Percentiles rank a stretch among this genome's conserved stretches.
phyloP scores from a whole-genome alignment of 495 filamentous ascomycete species.

The Annulohypoxylon moriforme region DNA sequence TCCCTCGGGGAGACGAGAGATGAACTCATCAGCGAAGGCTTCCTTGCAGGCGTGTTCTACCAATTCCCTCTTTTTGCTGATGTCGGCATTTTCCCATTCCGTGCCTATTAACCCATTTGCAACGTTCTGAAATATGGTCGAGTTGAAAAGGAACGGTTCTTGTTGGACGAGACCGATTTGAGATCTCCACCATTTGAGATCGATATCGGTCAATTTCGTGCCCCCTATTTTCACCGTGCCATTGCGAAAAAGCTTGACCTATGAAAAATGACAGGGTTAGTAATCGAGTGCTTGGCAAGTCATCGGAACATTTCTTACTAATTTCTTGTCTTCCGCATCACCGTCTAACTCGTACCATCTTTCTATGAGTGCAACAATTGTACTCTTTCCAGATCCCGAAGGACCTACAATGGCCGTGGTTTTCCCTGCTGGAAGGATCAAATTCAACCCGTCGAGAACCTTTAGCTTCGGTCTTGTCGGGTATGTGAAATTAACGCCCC shows the following conservation, averaged over 20 bases:
- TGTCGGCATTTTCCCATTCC: constrained; percentile 63
- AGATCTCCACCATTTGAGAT: constrained; percentile 71
- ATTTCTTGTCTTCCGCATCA: constrained; percentile 59
- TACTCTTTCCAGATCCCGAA: constrained; percentile 77
- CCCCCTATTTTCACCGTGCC: constrained; percentile 64
- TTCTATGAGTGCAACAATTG: constrained; percentile 71
- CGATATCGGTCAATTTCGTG: constrained; percentile 62
- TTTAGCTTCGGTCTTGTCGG: constrained; percentile 70
- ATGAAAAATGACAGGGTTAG: constrained; percentile 23
- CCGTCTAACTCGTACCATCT: constrained; percentile 71
- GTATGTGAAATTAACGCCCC: constrained; percentile 72
- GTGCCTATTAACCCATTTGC: constrained; percentile 73
- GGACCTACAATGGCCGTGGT: constrained; percentile 86
- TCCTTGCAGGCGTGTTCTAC: constrained; percentile 70
- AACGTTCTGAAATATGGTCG: constrained; percentile 74
- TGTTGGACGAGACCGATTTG: constrained; percentile 77
- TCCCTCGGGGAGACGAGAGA: constrained; percentile 67
- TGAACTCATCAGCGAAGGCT: constrained; percentile 71
- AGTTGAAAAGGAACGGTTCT: constrained; percentile 77
- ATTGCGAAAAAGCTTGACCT: constrained; percentile 58
- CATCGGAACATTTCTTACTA: constrained; percentile 48
- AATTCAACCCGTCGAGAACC: constrained; percentile 63
- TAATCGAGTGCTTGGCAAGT: constrained; percentile 11
- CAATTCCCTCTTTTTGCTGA: constrained; percentile 62
- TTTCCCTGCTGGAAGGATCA: constrained; percentile 77